These are phyloP conservation scores for Gamsiella multidivaricata DNA, from an alignment of 192 early-diverging fungal genomes.

Conservation along the genomic window DNA sequence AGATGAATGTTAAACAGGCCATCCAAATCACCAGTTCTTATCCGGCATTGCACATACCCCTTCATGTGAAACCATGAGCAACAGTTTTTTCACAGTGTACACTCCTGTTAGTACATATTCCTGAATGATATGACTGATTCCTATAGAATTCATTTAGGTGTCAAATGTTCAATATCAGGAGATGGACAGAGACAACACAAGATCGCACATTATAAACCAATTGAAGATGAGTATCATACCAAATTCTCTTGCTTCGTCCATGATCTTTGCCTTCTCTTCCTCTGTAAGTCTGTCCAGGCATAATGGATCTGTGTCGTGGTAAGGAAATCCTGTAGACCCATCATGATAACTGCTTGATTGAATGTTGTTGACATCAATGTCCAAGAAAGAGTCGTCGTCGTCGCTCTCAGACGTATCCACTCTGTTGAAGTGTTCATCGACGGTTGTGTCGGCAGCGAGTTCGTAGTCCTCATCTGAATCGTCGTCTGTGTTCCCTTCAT, in stretches of 20 bases:
- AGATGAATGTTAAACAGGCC: not conserved
- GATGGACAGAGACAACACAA: too few relatives aligned
- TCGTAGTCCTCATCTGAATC: constrained; percentile 31
- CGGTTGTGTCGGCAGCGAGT: constrained; percentile 14
- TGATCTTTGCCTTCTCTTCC: constrained; percentile 22
- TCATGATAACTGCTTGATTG: constrained; percentile 54
- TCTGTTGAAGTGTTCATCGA: constrained; percentile 12
- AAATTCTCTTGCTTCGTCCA: constrained; percentile 31
- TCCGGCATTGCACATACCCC: constrained; percentile 4
- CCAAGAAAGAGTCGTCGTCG: constrained; percentile 36
- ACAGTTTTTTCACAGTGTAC: constrained; percentile 8
- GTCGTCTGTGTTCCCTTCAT: too few relatives aligned
- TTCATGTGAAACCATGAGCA: not conserved
- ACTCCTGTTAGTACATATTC: constrained; percentile 1
- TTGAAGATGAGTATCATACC: too few relatives aligned
- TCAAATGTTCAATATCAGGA: too few relatives aligned
- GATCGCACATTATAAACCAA: too few relatives aligned
- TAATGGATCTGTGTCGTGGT: constrained; percentile 25
- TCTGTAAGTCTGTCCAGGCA: constrained; percentile 18
- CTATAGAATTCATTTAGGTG: not conserved
- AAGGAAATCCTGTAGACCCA: constrained; percentile 19
- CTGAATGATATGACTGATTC: constrained; percentile 1
- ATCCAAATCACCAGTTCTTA: not conserved
- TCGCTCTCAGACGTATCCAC: constrained; percentile 24
- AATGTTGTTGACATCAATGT: constrained; percentile 54